Conservation (phyloP, 2,329 filamentous ascomycete species). For the Meredithiella fracta region DNA sequence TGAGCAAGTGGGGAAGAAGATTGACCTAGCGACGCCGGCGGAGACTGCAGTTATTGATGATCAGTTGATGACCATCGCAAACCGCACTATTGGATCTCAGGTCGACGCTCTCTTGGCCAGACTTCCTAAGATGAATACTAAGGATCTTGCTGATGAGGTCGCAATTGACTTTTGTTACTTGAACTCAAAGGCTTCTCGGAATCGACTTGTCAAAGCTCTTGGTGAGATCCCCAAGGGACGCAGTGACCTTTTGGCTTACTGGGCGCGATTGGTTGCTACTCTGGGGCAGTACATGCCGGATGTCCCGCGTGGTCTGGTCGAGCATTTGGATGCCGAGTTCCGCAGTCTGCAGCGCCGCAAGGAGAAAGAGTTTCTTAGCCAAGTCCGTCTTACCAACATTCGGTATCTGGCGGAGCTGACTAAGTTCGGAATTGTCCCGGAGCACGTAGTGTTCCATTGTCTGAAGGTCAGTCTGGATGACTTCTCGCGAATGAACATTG, state of each 20-base stretch:
- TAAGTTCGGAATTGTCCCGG: constrained; percentile 93
- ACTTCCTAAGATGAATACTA: constrained; percentile 79
- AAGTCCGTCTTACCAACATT: constrained; percentile 84
- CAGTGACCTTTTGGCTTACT: constrained; percentile 75
- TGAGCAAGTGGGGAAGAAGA: constrained; percentile 66
- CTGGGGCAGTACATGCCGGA: constrained; percentile 88
- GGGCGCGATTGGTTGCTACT: constrained; percentile 84
- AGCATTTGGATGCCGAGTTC: constrained; percentile 91
- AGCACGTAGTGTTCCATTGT: constrained; percentile 97
- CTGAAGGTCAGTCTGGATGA: constrained; percentile 95
- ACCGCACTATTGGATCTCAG: constrained; percentile 94
- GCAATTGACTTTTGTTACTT: constrained; percentile 96
- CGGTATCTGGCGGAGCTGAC: constrained; percentile 96
- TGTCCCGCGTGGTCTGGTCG: constrained; percentile 77
- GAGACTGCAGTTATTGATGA: constrained; percentile 47
- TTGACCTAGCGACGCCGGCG: constrained; percentile 41
- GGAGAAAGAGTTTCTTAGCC: constrained; percentile 90
- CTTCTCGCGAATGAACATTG: constrained; percentile 97
- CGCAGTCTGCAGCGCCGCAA: constrained; percentile 91
- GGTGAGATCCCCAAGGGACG: constrained; percentile 92
- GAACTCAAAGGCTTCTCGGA: constrained; percentile 94
- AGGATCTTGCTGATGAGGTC: constrained; percentile 79
- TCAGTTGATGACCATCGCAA: constrained; percentile 82
- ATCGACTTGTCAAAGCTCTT: constrained; percentile 78
- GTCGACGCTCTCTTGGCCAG: constrained; percentile 79